Base-by-base conservation (phyloP, 2,329 filamentous ascomycete species). In the Neospermospora avenae region DNA sequence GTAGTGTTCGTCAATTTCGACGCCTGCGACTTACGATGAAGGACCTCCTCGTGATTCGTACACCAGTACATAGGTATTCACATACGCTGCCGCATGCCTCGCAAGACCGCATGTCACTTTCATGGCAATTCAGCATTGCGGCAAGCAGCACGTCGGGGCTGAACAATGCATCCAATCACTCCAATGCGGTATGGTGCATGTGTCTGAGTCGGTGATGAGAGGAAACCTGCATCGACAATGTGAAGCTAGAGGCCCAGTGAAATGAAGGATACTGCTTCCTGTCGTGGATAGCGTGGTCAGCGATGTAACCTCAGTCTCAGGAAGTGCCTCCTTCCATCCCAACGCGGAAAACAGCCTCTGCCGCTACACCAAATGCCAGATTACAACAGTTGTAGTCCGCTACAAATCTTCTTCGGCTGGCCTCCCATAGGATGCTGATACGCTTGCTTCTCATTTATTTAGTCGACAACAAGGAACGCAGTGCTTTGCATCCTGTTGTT, bases 1-100 rank as follows among this genome's bases (percentile, higher is more conserved):
- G 42, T 28, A 18, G 35, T 51, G 14, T 28, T 35, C 11, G 28
- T 31, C 34, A 24, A 49, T 60, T 60, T 54, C 52, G 42, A 56
- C 34, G 58, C 52, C 45, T 55, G 58, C 48, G 24, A 55, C 14
- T 52, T 10, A 44, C 55, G 52, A 60, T 55, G 58, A 60, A 60
- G 51, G 51, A 55, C 58, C 52, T 49, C 42, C 20, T 55, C 51
- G 49, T n/a, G n/a, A n/a, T 55, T 49, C 48, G 28, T 34, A 25
- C 35, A n/a, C n/a, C n/a, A n/a, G n/a, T n/a, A n/a, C n/a, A n/a
- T n/a, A n/a, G n/a, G n/a, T n/a, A 45, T 28, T 31, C 28, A 5
- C 28, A 31, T 31, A n/a, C n/a, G n/a, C n/a, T n/a, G 28, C 28
- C 11, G 28, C 48, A 18, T 60, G 44, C 58, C 52, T 51, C 42